Evolutionary conservation across 1,284 basidiomycete genomes (phyloP), one percentile per base, ranked within the genome.

Genomic region (Pisolithus thermaeus): DNA sequence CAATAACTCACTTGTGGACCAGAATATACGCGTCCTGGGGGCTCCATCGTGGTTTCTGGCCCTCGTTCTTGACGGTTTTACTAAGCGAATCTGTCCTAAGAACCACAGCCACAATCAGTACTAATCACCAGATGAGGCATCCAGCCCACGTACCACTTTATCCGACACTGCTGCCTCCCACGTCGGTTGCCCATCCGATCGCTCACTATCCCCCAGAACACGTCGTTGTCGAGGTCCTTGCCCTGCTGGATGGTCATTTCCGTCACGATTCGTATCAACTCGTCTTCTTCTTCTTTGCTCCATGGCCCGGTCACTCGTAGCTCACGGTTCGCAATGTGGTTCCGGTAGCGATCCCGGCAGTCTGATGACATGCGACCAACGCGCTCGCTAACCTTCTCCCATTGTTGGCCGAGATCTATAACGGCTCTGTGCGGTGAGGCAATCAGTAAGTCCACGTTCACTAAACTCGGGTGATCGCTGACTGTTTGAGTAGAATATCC

Each of bases 311-410:
- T 69, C 16, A 76, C 64, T 23, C 80, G 78, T 22, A 75, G 69
- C 18, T 81, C 81, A 36, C 79, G 75, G 57, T 83, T 76, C 36
- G 80, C 73, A 25, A 89, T 76, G 59, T 90, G 83, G 63, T 92
- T 92, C 46, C 86, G 80, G 69, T 84, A 92, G 52, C 91, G 77
- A 67, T 93, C 90, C 12, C 89, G 78, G 68, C 90, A 93, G 64
- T 93, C 89, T 11, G 81, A 74, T 16, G 86, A 80, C 74, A 83
- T 80, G 30, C 90, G 77, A 16, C 83, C 84, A 3, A 92, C 87
- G 18, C 75, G 61, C 40, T 69, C 65, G 59, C 83, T 81, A 47
- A 93, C 77, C 57, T 81, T 83, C 63, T 87, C 84, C 90, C 90
- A 93, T 61, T 82, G 76, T 54, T 83, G 81, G n/a, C 90, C 90